phyloP scores from a whole-genome alignment of 2,329 filamentous ascomycete genomes.

The Cladosporium sp. region DNA sequence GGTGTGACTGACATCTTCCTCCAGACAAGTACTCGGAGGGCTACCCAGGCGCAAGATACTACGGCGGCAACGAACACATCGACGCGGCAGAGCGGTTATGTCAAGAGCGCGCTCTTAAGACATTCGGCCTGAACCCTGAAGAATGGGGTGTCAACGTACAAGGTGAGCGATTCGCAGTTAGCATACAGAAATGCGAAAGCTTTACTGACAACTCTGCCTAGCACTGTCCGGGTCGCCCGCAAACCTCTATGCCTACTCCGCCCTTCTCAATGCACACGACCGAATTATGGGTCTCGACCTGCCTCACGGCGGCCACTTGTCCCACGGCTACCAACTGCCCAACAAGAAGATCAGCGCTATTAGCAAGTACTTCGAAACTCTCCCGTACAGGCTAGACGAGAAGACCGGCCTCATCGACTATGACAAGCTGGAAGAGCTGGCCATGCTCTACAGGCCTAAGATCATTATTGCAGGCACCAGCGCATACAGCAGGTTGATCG shows the following conservation, averaged over 20 bases:
- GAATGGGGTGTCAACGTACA: slow-evolving; percentile 98
- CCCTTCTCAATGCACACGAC: slow-evolving; percentile 92
- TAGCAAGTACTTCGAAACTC: slow-evolving; percentile 97
- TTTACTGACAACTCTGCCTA: slow-evolving; percentile 23
- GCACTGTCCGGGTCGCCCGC: slow-evolving; percentile 72
- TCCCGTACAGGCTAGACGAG: slow-evolving; percentile 91
- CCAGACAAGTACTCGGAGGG: slow-evolving; percentile 94
- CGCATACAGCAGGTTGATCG: slow-evolving; percentile 92
- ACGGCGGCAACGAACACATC: slow-evolving; percentile 95
- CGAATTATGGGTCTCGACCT: slow-evolving; percentile 96
- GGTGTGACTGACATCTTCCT: not conserved
- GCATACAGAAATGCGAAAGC: not conserved
- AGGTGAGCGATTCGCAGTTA: slow-evolving; percentile 52
- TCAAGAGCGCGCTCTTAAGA: slow-evolving; percentile 84
- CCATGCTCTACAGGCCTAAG: slow-evolving; percentile 89
- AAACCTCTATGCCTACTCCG: slow-evolving; percentile 98
- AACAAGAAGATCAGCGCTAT: slow-evolving; percentile 98
- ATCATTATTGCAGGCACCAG: slow-evolving; percentile 93
- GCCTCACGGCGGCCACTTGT: slow-evolving; percentile 90
- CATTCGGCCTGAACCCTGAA: slow-evolving; percentile 78
- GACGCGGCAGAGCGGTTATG: slow-evolving; percentile 87
- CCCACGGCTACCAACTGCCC: slow-evolving; percentile 96
- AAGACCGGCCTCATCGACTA: slow-evolving; percentile 95
- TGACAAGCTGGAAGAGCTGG: slow-evolving; percentile 82
- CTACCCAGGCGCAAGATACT: slow-evolving; percentile 94